Conservation (phyloP, 176 grass and related monocot species). For the Thalia dealbata region DNA sequence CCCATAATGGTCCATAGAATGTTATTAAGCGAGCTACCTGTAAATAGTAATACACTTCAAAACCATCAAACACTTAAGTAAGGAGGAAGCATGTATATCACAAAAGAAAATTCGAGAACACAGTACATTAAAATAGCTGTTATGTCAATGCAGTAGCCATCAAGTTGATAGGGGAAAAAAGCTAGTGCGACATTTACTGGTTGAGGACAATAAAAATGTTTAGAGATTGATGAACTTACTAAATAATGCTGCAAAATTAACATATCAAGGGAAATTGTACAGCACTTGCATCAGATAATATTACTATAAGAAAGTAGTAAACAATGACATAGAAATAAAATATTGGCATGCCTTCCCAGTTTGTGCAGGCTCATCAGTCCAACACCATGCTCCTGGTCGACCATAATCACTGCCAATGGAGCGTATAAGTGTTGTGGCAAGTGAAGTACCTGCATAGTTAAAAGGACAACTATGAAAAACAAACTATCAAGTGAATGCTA, state of each 20-base stretch:
- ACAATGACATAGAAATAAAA: not conserved
- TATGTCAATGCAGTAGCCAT: not conserved
- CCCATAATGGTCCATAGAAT: constrained; percentile 91
- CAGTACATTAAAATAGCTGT: not conserved
- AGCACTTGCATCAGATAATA: not conserved
- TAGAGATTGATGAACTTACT: not conserved
- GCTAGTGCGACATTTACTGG: too few species aligned
- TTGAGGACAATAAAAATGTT: too few species aligned
- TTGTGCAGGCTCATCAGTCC: constrained; percentile 64
- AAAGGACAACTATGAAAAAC: not conserved
- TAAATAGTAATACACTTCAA: constrained; percentile 14
- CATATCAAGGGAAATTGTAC: not conserved
- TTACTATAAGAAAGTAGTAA: not conserved
- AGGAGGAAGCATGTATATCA: not conserved
- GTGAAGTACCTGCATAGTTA: constrained; percentile 52
- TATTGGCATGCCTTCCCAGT: constrained; percentile 48
- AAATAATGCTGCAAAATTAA: not conserved
- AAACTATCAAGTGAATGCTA: not conserved
- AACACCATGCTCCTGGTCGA: constrained; percentile 69
- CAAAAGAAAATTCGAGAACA: not conserved
- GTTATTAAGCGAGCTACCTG: constrained; percentile 79
- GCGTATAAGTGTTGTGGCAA: constrained; percentile 62
- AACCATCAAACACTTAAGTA: not conserved
- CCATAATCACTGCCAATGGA: constrained; percentile 80
- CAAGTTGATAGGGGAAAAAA: not conserved